A percentile compares a stretch with the other conserved stretches of the same genome.
Evolutionary conservation across 345 rosid genomes (phyloP).

Genomic region (Citrus medica): DNA sequence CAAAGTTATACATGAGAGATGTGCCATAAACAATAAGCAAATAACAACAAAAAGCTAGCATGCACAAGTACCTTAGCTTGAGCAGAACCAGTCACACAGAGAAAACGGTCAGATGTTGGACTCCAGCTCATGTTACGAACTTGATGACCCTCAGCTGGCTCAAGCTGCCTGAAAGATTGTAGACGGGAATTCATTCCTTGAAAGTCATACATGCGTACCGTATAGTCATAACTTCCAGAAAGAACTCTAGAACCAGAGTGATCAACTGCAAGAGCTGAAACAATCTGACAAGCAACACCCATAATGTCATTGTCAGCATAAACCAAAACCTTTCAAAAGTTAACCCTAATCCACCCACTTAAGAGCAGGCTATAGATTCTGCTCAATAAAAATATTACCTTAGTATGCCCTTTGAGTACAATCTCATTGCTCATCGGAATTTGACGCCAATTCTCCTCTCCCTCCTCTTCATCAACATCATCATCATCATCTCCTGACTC

Average conservation of each 20-base stretch:
- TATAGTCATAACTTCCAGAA: slow-evolving; percentile 90
- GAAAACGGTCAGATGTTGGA: slow-evolving; percentile 78
- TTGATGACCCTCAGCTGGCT: slow-evolving; percentile 94
- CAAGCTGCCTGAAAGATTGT: slow-evolving; percentile 88
- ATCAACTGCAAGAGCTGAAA: slow-evolving; percentile 83
- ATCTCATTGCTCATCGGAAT: slow-evolving; percentile 85
- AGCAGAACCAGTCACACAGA: slow-evolving; percentile 93
- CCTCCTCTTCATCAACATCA: slow-evolving; percentile 38
- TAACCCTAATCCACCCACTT: neutral
- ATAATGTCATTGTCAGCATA: slow-evolving; percentile 1
- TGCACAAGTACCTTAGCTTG: slow-evolving; percentile 76
- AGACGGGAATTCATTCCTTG: slow-evolving; percentile 95
- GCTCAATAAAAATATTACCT: slow-evolving; percentile 38
- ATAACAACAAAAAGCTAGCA: neutral
- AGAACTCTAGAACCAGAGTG: slow-evolving; percentile 92
- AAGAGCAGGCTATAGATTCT: neutral
- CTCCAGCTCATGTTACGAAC: slow-evolving; percentile 96
- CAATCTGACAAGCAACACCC: slow-evolving; percentile 46
- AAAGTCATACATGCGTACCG: slow-evolving; percentile 88
- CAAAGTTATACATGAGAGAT: slow-evolving; percentile 8
- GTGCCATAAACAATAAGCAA: neutral
- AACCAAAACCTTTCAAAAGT: neutral
- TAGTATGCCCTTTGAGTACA: slow-evolving; percentile 81
- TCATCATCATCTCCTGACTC: slow-evolving; percentile 26
- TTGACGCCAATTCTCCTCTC: slow-evolving; percentile 52